Base-by-base conservation (phyloP, 108 stramenopile species). In the Chaetoceros tenuissimus region DNA sequence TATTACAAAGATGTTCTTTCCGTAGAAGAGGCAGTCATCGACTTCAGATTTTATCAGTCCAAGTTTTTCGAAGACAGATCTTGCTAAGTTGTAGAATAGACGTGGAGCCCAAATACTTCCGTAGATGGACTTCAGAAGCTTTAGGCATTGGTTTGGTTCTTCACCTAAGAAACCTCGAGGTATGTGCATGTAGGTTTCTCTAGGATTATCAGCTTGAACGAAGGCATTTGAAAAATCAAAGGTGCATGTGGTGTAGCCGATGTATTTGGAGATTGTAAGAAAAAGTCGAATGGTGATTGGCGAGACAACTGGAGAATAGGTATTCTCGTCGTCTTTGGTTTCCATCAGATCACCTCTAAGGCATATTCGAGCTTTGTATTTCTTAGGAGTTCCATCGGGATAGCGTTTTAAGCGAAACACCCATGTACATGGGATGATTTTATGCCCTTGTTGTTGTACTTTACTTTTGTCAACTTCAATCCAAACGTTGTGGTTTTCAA, bases 251-350 rank as follows among this genome's bases (percentile, higher is more conserved):
- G 28, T 24, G 24, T 18, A 53, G 22, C 25, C 25, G 23, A 67
- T 34, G 0, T 48, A 59, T 0, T 60, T 16, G 43, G 70, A 28
- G 2, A 68, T 3, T 3, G 48, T 55, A 45, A 75, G 23, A 0
- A 72, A 24, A 0, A 66, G 7, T 3, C 73, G 53, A 52, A 73
- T 53, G 0, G 72, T 74, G 30, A 51, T 60, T 72, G 74, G 75
- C 2, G 57, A 50, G 0, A 82, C 68, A 0, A 82, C 81, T 0
- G 81, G 76, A n/a, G 81, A 55, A 52, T 48, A 82, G 3, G 71
- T 82, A 22, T 64, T 59, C 25, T 34, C 53, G 17, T 18, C 19
- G 19, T n/a, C 24, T 2, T 63, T 10, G 18, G 5, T 10, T 8
- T 27, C 19, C 2, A 19, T 3, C 2, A 52, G 31, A 40, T 75